Conservation (phyloP, 2,329 filamentous ascomycete genomes). For the Aspergillus vadensis region DNA sequence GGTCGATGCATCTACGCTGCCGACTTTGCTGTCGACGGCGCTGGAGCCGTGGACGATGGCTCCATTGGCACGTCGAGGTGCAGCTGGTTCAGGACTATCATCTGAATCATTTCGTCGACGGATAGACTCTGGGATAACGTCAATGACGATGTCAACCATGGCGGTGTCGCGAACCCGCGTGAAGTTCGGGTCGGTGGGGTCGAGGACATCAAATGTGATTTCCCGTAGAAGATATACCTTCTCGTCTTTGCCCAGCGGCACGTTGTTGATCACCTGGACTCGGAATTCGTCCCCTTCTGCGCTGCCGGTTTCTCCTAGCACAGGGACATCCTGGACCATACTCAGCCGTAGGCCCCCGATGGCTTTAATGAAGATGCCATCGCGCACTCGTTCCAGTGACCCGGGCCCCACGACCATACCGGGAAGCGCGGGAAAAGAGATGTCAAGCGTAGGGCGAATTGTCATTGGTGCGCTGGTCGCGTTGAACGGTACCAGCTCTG, state of each 20-base stretch:
- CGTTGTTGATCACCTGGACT: conserved; percentile 78
- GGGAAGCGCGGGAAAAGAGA: conserved; percentile 63
- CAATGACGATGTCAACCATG: conserved; percentile 72
- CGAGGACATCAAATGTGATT: conserved; percentile 68
- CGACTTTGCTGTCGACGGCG: conserved; percentile 29
- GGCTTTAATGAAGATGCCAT: conserved; percentile 62
- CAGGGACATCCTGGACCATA: conserved; percentile 51
- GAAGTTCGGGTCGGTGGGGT: conserved; percentile 76
- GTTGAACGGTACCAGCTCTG: conserved; percentile 70
- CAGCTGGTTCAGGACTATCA: conserved; percentile 29
- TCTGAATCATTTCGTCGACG: conserved; percentile 37
- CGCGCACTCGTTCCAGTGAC: conserved; percentile 58
- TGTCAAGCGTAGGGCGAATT: conserved; percentile 69
- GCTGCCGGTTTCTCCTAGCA: conserved; percentile 21
- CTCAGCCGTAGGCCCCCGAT: conserved; percentile 60
- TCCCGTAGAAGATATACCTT: conserved; percentile 78
- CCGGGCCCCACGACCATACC: conserved; percentile 51
- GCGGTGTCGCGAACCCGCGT: conserved; percentile 72
- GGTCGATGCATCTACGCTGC: conserved; percentile 29
- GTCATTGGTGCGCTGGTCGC: conserved; percentile 75
- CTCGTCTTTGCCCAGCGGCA: conserved; percentile 83
- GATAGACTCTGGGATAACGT: conserved; percentile 47
- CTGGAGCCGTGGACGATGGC: conserved; percentile 24
- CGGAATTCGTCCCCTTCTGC: conserved; percentile 43
- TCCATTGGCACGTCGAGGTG: conserved; percentile 24